Evolutionary conservation across 2,329 filamentous ascomycete genomes (phyloP).

Genomic region (Exutisphaerella laricina): DNA sequence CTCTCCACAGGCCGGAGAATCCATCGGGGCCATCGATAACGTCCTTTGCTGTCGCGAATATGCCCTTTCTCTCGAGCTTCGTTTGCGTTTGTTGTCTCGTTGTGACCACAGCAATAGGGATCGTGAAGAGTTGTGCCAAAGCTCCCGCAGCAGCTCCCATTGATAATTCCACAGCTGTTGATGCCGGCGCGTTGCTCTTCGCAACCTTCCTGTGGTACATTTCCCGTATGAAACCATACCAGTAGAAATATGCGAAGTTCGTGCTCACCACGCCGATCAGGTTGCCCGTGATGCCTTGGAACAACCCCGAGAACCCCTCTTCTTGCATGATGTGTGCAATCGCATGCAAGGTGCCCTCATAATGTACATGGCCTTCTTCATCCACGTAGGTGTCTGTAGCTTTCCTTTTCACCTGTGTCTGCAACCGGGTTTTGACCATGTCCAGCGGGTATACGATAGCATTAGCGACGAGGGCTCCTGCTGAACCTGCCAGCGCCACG

Average conservation of each 20-base stretch:
- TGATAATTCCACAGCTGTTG: constrained; percentile 74
- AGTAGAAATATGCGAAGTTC: constrained; percentile 99
- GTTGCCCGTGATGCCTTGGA: constrained; percentile 80
- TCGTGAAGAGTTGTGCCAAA: constrained; percentile 90
- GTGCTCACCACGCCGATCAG: constrained; percentile 90
- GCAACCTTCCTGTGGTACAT: constrained; percentile 59
- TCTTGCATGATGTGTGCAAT: constrained; percentile 74
- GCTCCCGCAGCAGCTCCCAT: constrained; percentile 86
- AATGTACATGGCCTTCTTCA: constrained; percentile 60
- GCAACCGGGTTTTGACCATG: constrained; percentile 92
- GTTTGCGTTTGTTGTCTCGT: constrained; percentile 92
- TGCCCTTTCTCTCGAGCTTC: constrained; percentile 75
- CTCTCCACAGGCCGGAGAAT: constrained; percentile 83
- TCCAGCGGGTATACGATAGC: constrained; percentile 93
- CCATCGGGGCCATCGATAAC: constrained; percentile 89
- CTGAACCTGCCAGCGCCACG: constrained; percentile 82
- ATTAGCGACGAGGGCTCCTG: constrained; percentile 90
- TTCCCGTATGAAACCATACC: constrained; percentile 84
- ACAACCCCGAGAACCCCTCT: constrained; percentile 77
- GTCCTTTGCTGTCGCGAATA: constrained; percentile 81
- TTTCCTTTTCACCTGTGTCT: constrained; percentile 76
- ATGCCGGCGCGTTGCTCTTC: constrained; percentile 50
- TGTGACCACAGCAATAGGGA: constrained; percentile 91
- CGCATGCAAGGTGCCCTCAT: constrained; percentile 81
- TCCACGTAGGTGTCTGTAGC: constrained; percentile 33